Evolutionary conservation across 441 rosid species (phyloP), one percentile per base, ranked within the genome.

Genomic region (Brassica balearica): DNA sequence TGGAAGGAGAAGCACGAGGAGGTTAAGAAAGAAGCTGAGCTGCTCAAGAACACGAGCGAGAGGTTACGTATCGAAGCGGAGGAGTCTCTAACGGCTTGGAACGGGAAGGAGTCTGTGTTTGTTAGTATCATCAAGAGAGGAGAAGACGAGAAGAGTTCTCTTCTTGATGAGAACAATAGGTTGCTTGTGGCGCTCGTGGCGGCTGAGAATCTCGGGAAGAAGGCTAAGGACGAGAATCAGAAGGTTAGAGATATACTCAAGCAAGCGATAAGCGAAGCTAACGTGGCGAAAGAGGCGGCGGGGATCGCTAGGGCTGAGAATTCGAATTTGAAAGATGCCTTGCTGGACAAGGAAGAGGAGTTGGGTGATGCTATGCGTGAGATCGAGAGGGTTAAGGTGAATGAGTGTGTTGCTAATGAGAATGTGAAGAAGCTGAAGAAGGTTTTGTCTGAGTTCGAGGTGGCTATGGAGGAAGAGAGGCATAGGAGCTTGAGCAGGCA

Each of bases 251-350:
- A 93, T 80, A 91, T 92, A 63, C 88, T 95, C 19, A 95, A 95
- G 70, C 97, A 93, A 51, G 99, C 99, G 0, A 67, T 95, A 0
- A 93, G 85, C 15, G 99, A 95, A 81, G 91, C 99, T 9, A 95
- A 84, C 70, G 91, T 85, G 0, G 93, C 99, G 0, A 95, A 92
- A 84, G 99, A 90, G 83, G 98, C 99, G 0, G 95, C 93, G 3
- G 88, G 67, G 36, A 86, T 92, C 2, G 98, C 96, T 0, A 83
- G 79, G 55, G 84, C 84, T 0, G 99, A 95, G 77, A 93, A 93
- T 51, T 87, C 91, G 62, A 90, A 89, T 61, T 86, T 95, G 71
- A 91, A 93, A 75, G 98, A 95, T 64, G 65, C 79, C 23, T 34
- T 91, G 51, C 76, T 85, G 4, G 91, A 89, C 29, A 95, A 91